A percentile compares a stretch with the other conserved stretches of the same genome.
phyloP scores from a whole-genome alignment of 2,329 filamentous ascomycete species.

The Aphanoascus verrucosus region DNA sequence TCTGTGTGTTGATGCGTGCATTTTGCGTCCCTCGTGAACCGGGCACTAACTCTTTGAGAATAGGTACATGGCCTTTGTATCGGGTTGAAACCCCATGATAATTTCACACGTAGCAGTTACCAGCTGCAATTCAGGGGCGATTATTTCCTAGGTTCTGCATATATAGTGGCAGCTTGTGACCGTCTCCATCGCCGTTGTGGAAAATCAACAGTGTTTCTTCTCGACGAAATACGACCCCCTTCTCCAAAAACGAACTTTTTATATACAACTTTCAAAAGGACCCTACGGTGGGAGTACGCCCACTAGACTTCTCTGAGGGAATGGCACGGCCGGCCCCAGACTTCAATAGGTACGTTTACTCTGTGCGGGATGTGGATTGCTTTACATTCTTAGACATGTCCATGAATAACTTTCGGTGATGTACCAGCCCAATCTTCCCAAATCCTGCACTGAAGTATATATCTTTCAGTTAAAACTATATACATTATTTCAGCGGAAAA shows the following conservation, averaged over 20 bases:
- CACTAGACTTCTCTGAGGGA: neutral
- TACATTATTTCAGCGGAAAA: neutral
- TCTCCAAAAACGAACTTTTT: neutral
- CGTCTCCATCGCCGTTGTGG: neutral
- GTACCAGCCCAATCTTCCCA: conserved; percentile 8
- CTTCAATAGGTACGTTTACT: conserved; percentile 27
- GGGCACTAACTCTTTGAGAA: neutral
- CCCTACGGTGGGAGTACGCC: neutral
- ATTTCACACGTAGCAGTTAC: conserved; percentile 8
- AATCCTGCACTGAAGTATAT: conserved; percentile 13
- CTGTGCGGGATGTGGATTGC: neutral
- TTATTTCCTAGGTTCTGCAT: neutral
- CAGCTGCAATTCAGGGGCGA: neutral
- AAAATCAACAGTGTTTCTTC: neutral
- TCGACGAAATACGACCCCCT: neutral
- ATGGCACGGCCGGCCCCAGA: conserved; percentile 20
- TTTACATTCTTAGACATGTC: neutral
- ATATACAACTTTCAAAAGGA: neutral
- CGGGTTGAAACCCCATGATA: conserved; percentile 9
- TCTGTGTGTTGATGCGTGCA: neutral
- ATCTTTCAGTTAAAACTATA: conserved; percentile 11
- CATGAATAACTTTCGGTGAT: conserved; percentile 10
- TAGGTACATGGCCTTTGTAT: neutral
- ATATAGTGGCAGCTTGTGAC: neutral
- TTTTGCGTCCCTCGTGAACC: neutral